These are phyloP conservation scores for Corymbia maculata DNA, from an alignment of 345 rosid genomes.

Conservation along the genomic window DNA sequence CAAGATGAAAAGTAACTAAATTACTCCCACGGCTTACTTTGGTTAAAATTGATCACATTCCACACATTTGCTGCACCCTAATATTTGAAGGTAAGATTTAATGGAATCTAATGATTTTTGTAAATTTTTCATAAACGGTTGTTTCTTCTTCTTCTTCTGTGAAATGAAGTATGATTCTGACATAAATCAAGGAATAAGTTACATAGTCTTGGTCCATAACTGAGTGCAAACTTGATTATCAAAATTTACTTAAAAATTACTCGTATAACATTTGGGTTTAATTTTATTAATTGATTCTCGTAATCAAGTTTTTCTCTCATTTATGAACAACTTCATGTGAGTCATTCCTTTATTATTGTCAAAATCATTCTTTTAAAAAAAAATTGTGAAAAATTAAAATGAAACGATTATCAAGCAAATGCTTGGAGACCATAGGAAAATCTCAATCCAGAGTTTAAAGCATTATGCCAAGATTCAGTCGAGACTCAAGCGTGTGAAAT, in stretches of 20 bases:
- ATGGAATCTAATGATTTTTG: not conserved
- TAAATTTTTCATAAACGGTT: not conserved
- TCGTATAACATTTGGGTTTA: too few relatives aligned
- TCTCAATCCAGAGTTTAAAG: too few relatives aligned
- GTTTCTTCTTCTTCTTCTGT: not conserved
- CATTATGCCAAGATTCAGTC: too few relatives aligned
- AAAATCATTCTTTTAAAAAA: too few relatives aligned
- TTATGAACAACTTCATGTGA: too few relatives aligned
- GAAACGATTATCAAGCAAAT: too few relatives aligned
- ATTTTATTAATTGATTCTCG: too few relatives aligned
- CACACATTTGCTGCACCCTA: not conserved
- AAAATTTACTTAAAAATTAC: not conserved
- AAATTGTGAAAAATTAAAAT: too few relatives aligned
- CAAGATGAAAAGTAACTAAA: not conserved
- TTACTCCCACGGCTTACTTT: not conserved
- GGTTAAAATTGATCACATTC: not conserved
- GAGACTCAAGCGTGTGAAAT: too few relatives aligned
- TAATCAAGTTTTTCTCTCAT: too few relatives aligned
- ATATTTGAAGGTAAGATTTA: not conserved
- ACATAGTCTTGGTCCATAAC: not conserved
- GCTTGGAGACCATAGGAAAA: too few relatives aligned
- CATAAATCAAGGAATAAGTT: not conserved
- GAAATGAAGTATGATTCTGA: not conserved
- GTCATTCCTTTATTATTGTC: too few relatives aligned
- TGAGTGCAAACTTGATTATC: not conserved